Evolutionary conservation across 352 stramenopile genomes (phyloP).

Genomic region (Phytopythium sindhum): DNA sequence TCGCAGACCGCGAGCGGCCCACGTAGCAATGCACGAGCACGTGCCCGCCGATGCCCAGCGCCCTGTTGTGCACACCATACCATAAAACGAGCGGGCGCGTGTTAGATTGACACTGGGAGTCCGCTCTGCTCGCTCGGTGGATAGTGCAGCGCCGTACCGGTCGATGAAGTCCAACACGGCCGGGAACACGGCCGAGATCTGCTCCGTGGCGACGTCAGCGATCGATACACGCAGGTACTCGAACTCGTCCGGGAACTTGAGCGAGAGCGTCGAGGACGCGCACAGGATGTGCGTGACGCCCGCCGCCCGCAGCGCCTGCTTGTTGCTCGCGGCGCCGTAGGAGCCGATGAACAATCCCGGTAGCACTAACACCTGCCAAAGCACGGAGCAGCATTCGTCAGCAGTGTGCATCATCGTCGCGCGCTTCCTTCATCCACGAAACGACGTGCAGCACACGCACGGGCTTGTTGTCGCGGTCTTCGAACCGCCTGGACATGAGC

Average conservation of each 20-base stretch:
- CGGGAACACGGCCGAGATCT: slow-evolving; percentile 46
- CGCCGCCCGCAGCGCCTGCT: slow-evolving; percentile 24
- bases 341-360: slow-evolving; percentile 65
- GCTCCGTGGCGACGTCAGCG: slow-evolving; percentile 33
- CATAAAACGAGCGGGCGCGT: too few relatives aligned
- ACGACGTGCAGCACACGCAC: slow-evolving; percentile 15
- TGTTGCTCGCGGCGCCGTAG: slow-evolving; percentile 58
- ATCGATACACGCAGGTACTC: slow-evolving; percentile 52
- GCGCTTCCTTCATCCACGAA: background rate
- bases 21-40: slow-evolving; percentile 81
- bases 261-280: slow-evolving; percentile 35
- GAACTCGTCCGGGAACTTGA: slow-evolving; percentile 46
- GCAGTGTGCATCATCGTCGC: too few relatives aligned
- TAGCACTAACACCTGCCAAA: slow-evolving; percentile 22
- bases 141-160: slow-evolving; percentile 18
- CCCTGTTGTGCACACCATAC: too few relatives aligned
- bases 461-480: slow-evolving; percentile 37
- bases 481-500: slow-evolving; percentile 53
- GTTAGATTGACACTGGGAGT: too few relatives aligned
- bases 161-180: slow-evolving; percentile 58
- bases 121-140: too few relatives aligned
- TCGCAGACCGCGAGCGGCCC: slow-evolving; percentile 61
- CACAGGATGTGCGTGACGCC: slow-evolving; percentile 63
- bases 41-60: slow-evolving; percentile 32
- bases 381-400: background rate